Evolutionary conservation across 139 green algal species (phyloP), one percentile per base, ranked within the genome.

Genomic region (Chlamydomonas sphaeroides): DNA sequence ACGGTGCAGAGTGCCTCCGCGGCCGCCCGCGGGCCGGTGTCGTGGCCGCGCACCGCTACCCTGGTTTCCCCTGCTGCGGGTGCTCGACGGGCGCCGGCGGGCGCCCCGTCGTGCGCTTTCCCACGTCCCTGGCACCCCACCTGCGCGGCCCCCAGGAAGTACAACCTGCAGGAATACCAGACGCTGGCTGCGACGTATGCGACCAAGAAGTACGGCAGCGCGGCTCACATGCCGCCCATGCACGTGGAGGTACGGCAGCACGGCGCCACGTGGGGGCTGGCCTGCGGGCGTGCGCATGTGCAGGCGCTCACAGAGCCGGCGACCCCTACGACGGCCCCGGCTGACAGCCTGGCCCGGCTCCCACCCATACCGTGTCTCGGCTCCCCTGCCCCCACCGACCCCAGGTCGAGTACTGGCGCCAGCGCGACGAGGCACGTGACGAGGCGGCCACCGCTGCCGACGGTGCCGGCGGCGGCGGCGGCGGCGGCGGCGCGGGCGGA

Each of bases 391-490:
- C 45, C 14, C n/a, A n/a, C n/a, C n/a, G 45, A 53, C 11, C 48
- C 83, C 88, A 95, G 89, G 65, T 71, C 21, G 92, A 93, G 76
- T 95, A 92, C 83, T 95, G 92, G 92, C 41, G 84, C 30, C 36
- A 73, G 75, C 33, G 72, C 59, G 73, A 85, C 23, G 38, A 28
- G 42, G 48, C 48, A 5, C 14, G 20, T 14, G 23, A 5, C 20
- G 65, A 18, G 45, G 45, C 11, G 45, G 14, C 11, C 45, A 10
- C 45, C 11, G 45, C 11, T 10, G 45, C 45, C 14, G 45, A 14
- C 11, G 45, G 45, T 53, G 65, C 4, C 65, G 35, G 33, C 11
- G 15, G 3, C 35, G 5, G 20, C 65, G 35, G 65, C 65, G 35
- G 5, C 35, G 17, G 35, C n/a, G 65, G 20, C 65, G 35, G 33